These are phyloP conservation scores for Neurospora discreta DNA, from an alignment of 495 filamentous ascomycete genomes.

Conservation along the genomic window DNA sequence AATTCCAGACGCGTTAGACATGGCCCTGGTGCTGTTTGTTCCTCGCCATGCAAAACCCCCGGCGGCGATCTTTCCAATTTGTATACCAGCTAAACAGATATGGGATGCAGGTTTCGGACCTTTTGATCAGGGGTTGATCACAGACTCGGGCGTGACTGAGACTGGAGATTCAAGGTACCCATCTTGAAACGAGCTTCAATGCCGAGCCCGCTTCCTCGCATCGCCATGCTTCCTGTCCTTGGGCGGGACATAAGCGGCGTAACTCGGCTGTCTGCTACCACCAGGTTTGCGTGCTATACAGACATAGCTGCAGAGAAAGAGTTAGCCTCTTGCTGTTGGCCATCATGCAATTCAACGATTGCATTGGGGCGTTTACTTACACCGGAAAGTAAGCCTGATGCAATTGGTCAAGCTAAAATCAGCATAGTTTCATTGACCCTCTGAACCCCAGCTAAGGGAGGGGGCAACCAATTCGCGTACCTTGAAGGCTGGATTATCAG, in stretches of 20 bases:
- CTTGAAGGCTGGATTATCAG: constrained; percentile 52
- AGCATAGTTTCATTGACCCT: not conserved
- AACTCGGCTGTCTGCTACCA: constrained; percentile 16
- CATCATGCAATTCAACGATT: not conserved
- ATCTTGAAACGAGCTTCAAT: not conserved
- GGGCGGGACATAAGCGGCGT: constrained; percentile 9
- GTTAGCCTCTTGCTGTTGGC: constrained; percentile 7
- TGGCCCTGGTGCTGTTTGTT: not conserved
- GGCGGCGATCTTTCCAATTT: not conserved
- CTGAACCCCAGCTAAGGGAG: not conserved
- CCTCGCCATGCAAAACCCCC: not conserved
- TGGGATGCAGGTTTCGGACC: not conserved
- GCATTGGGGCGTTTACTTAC: constrained; percentile 34
- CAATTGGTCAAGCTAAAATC: not conserved
- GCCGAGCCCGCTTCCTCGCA: constrained; percentile 17
- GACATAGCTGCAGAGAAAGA: constrained; percentile 33
- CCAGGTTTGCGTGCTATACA: constrained; percentile 42
- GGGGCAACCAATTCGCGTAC: constrained; percentile 22
- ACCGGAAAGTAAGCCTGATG: constrained; percentile 60
- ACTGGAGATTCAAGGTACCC: not conserved
- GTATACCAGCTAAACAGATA: not conserved
- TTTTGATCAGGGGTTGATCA: not conserved
- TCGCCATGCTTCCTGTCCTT: constrained; percentile 17
- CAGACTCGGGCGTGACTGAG: not conserved
- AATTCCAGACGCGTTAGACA: not conserved